Evolutionary conservation across 73 alveolate species (phyloP).

Genomic region (Paramecium tetraurelia): DNA sequence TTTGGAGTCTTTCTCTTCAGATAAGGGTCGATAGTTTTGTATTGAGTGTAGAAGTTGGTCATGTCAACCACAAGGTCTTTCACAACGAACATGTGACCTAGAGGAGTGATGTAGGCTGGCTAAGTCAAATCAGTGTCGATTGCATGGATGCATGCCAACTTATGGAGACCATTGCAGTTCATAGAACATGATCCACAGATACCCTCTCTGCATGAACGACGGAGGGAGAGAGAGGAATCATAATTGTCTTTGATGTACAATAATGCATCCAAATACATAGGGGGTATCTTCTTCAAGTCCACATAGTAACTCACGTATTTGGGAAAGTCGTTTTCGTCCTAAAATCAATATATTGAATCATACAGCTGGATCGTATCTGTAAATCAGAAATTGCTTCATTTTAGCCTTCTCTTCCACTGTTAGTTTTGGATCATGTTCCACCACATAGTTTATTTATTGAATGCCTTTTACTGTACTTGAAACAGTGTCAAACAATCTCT

Average conservation of each 20-base stretch:
- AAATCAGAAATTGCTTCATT: conserved; percentile 59
- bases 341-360: conserved; percentile 51
- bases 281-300: conserved; percentile 86
- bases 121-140: conserved; percentile 65
- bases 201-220: conserved; percentile 97
- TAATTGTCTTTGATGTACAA: conserved; percentile 88
- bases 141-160: conserved; percentile 90
- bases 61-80: conserved; percentile 96
- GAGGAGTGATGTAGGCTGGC: conserved; percentile 85
- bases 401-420: conserved; percentile 57
- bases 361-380: conserved; percentile 69
- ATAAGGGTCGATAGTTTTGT: conserved; percentile 95
- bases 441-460: conserved; percentile 62
- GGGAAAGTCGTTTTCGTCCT: conserved; percentile 65
- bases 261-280: conserved; percentile 92
- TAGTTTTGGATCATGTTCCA: conserved; percentile 58
- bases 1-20: conserved; percentile 93
- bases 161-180: conserved; percentile 94
- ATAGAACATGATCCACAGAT: conserved; percentile 98
- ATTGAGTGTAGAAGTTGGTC: conserved; percentile 96
- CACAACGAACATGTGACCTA: conserved; percentile 90
- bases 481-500: conserved; percentile 7
- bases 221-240: conserved; percentile 92
- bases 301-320: conserved; percentile 81
- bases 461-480: conserved; percentile 61